Evolutionary conservation across 306 rosid species (phyloP).

Genomic region (Corylus heterophylla): DNA sequence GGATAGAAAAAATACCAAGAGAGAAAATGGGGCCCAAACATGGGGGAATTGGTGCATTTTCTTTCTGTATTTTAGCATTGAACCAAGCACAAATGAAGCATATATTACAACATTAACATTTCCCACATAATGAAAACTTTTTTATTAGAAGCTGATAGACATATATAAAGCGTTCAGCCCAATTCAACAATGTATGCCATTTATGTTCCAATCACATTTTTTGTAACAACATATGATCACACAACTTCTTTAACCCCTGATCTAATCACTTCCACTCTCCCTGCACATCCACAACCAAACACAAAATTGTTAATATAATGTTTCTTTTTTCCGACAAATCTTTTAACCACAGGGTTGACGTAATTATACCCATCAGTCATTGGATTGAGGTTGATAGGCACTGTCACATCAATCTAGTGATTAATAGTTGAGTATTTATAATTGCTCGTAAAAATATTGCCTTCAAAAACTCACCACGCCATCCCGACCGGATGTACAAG

Average conservation of each 20-base stretch:
- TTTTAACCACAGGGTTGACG: no score
- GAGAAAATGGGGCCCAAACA: not conserved
- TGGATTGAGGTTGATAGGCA: no score
- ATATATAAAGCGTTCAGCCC: constrained; percentile 21
- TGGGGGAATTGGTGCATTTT: not conserved
- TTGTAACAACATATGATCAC: constrained; percentile 26
- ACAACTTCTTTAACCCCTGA: constrained; percentile 22
- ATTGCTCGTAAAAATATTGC: not conserved
- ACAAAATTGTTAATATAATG: no score
- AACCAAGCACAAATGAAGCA: not conserved
- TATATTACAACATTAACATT: not conserved
- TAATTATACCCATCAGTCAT: no score
- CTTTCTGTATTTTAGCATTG: not conserved
- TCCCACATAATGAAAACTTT: constrained; percentile 7
- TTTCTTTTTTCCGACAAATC: not conserved
- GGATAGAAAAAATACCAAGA: no score
- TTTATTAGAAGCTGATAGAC: constrained; percentile 32
- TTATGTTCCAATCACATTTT: constrained; percentile 2
- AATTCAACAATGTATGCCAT: constrained; percentile 15
- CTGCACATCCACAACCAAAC: constrained; percentile 29
- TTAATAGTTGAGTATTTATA: no score
- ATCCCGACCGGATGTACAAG: constrained; percentile 69
- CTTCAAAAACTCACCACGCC: constrained; percentile 37
- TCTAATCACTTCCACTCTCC: constrained; percentile 33
- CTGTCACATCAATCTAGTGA: no score